phyloP scores from a whole-genome alignment of 2,329 filamentous ascomycete species.

The Juglanconis oblonga region DNA sequence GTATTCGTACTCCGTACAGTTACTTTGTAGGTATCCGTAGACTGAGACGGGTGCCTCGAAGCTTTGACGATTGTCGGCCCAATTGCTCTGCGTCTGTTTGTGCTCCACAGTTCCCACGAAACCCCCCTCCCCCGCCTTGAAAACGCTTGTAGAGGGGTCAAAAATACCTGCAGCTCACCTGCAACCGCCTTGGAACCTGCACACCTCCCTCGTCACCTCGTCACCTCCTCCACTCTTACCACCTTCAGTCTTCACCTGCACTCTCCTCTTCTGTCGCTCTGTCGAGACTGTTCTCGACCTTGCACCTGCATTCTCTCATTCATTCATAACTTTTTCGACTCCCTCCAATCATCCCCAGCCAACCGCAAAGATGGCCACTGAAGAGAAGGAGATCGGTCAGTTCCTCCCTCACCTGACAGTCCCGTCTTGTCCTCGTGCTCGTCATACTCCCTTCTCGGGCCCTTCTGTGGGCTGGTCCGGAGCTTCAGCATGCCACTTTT shows the following conservation, averaged over 20 bases:
- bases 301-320: slow-evolving; percentile 1
- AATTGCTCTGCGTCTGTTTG: background rate
- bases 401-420: slow-evolving; percentile 11
- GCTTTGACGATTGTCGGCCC: background rate
- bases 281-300: slow-evolving; percentile 5
- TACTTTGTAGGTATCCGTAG: too few species aligned
- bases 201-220: slow-evolving; percentile 6
- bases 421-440: background rate
- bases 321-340: background rate
- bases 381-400: slow-evolving; percentile 37
- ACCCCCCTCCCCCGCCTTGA: slow-evolving; percentile 28
- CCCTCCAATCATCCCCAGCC: background rate
- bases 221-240: background rate
- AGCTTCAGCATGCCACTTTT: background rate
- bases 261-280: slow-evolving; percentile 5
- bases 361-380: slow-evolving; percentile 34
- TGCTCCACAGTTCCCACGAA: slow-evolving; percentile 24
- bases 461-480: background rate
- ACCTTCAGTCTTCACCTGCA: slow-evolving; percentile 15
- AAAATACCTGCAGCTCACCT: slow-evolving; percentile 16
- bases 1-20: too few species aligned
- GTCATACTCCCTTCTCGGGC: background rate
- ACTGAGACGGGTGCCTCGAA: background rate
- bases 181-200: slow-evolving; percentile 11
- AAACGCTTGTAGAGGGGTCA: slow-evolving; percentile 20